Conservation (phyloP, 306 rosid species). For the Begonia peltatifolia region DNA sequence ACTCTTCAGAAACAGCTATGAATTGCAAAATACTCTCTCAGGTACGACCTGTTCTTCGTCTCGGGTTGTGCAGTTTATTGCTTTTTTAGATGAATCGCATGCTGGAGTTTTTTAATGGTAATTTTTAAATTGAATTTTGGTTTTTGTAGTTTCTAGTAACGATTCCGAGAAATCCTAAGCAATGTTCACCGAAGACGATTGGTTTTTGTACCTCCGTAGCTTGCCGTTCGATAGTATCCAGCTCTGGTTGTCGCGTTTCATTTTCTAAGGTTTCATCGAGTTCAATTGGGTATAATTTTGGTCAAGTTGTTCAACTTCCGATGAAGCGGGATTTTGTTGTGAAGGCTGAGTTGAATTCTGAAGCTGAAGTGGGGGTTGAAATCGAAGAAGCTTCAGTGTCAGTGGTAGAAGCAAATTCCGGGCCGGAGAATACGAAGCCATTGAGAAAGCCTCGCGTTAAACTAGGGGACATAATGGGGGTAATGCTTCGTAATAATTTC, state of each 20-base stretch:
- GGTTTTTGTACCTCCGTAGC: slow-evolving; percentile 20
- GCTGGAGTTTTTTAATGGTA: background rate
- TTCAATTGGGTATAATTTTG: slow-evolving; percentile 30
- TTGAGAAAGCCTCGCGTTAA: slow-evolving; percentile 60
- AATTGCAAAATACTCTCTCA: slow-evolving; percentile 59
- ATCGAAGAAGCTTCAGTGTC: slow-evolving; percentile 26
- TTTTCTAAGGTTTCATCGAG: slow-evolving; percentile 23
- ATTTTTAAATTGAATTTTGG: background rate
- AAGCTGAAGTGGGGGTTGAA: slow-evolving; percentile 16
- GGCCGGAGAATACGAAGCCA: slow-evolving; percentile 27
- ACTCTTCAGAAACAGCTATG: slow-evolving; percentile 19
- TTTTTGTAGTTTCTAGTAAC: slow-evolving; percentile 34
- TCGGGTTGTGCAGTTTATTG: background rate
- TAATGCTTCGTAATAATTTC: slow-evolving; percentile 11
- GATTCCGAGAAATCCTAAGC: slow-evolving; percentile 28
- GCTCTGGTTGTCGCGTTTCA: slow-evolving; percentile 18
- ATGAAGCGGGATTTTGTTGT: slow-evolving; percentile 25
- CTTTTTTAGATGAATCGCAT: background rate
- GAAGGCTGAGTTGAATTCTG: slow-evolving; percentile 45
- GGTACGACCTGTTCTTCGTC: slow-evolving; percentile 26
- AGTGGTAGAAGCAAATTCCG: slow-evolving; percentile 13
- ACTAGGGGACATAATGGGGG: slow-evolving; percentile 97
- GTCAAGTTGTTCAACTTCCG: slow-evolving; percentile 19
- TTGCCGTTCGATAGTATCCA: slow-evolving; percentile 16
- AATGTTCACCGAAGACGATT: slow-evolving; percentile 21